Percentiles rank a stretch among this genome's conserved stretches.
phyloP scores from a whole-genome alignment of 345 rosid genomes.

The Corchorus olitorius region DNA sequence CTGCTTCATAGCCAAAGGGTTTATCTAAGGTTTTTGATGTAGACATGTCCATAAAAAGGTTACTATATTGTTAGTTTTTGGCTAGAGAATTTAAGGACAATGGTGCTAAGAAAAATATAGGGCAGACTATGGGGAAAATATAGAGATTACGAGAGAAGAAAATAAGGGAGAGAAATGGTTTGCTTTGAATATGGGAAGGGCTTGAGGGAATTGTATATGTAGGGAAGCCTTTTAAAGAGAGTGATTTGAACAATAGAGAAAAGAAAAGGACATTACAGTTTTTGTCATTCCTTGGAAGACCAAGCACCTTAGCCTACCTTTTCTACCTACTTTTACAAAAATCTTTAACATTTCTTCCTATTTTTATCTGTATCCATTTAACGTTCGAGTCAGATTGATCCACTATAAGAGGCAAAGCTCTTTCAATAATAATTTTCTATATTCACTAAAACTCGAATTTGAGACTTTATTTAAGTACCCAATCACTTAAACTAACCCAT shows the following conservation, averaged over 20 bases:
- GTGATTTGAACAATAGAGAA: constrained; percentile 29
- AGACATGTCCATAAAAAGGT: constrained; percentile 25
- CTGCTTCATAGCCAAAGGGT: constrained; percentile 29
- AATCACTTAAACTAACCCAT: too few species aligned
- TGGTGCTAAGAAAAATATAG: not conserved
- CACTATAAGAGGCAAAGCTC: too few species aligned
- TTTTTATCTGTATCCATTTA: not conserved
- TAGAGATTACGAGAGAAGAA: not conserved
- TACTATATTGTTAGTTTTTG: not conserved
- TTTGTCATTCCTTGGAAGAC: constrained; percentile 36
- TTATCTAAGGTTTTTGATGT: constrained; percentile 36
- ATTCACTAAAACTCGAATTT: too few species aligned
- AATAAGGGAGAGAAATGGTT: not conserved
- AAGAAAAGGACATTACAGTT: constrained; percentile 21
- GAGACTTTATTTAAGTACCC: too few species aligned
- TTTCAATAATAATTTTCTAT: too few species aligned
- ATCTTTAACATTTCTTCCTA: not conserved
- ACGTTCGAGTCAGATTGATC: too few species aligned
- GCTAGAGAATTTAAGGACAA: not conserved
- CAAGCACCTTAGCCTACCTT: constrained; percentile 18
- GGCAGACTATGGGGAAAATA: not conserved
- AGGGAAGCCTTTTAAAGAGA: constrained; percentile 40
- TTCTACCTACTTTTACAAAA: constrained; percentile 33
- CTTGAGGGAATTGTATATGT: constrained; percentile 13
- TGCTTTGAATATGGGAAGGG: constrained; percentile 1